Base-by-base conservation (phyloP, 805 yeast genomes). In the Brettanomyces nanus region DNA sequence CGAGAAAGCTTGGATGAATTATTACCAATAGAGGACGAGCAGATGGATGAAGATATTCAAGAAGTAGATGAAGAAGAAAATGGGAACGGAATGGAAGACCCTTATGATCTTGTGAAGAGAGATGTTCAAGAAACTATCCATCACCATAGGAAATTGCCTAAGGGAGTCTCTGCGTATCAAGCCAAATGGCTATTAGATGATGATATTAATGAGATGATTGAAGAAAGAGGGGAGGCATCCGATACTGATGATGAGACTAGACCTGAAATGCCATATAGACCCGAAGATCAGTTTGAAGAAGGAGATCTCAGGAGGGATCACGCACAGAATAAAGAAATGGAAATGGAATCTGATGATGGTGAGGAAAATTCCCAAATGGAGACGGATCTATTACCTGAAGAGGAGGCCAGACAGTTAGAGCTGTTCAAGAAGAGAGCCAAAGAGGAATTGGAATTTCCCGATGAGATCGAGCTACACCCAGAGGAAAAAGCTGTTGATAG, bases 381-480 rank as follows among this genome's bases (percentile, higher is more conserved):
- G 10, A 46, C 67, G 4, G 95, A 86, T 27, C 62, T 86, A 36
- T 65, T 81, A 1, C 77, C 80, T 25, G 95, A 85, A 49, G 96
- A 86, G 49, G 96, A 85, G 57, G 77, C 76, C 42, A 72, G 77
- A 49, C 96, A 89, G 60, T 66, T 86, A 44, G 64, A 71, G 40
- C 73, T 70, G 50, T 87, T 69, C 63, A 75, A 92, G 48, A 68
- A 68, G 28, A 59, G 75, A 44, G 95, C 78, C 47, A 73, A 73
- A 42, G 97, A 89, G 39, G 97, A 86, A 56, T 70, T 76, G 26
- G 95, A 89, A 51, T 92, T 87, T 68, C 97, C 97, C 0, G 99
- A 92, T 61, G 98, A 92, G 62, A 63, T 90, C 39, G 97, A 92
- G 58, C 63, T 92, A 31, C 72, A 69, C 33, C 97, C 97, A 22